Evolutionary conservation across 495 filamentous ascomycete species (phyloP), one percentile per base, ranked within the genome.

Genomic region (Eremomyces bilateralis): DNA sequence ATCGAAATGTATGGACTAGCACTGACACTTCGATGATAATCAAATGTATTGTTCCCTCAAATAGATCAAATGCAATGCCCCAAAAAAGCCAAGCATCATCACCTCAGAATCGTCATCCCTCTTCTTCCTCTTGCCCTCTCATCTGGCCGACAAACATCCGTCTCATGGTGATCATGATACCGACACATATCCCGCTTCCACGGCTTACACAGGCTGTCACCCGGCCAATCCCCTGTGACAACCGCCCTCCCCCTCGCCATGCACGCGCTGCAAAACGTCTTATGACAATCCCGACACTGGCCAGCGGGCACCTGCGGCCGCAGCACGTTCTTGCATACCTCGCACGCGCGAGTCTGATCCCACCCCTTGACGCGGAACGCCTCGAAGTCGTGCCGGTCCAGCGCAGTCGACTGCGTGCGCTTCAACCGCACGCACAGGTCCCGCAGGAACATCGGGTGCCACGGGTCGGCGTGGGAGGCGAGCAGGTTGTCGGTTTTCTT

Each of bases 401-500:
- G 28, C 3, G 45, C 49, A 34, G 51, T 42, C 21, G 24, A 21
- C 31, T 40, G 40, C 6, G 51, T 46, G 18, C 46, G 37, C 40
- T 58, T 58, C 21, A 58, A 41, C 30, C 43, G 35, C 15, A 56
- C 51, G 31, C 37, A 35, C 27, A 58, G 43, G 25, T 54, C 53
- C 36, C 53, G 47, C 29, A 58, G 41, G 40, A 58, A 54, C 17
- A 10, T 32, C 30, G 51, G 51, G 33, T 58, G 53, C 53, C 53
- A 58, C 1, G 49, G 38, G 35, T 63, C 61, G 29, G 42, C 41
- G 49, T 63, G 59, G 20, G 36, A 47, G 12, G 49, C 47, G 6
- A 63, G 43, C 13, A 63, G 41, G 19, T 47, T 43, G 41, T 60
- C 61, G 39, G 59, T 63, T 40, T 60, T 60, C 46, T 62, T 63